Percentiles rank a stretch among this genome's conserved stretches.
These are phyloP conservation scores for Papilionanthe hybrid DNA, from an alignment of 116 monocot species.

Conservation along the genomic window DNA sequence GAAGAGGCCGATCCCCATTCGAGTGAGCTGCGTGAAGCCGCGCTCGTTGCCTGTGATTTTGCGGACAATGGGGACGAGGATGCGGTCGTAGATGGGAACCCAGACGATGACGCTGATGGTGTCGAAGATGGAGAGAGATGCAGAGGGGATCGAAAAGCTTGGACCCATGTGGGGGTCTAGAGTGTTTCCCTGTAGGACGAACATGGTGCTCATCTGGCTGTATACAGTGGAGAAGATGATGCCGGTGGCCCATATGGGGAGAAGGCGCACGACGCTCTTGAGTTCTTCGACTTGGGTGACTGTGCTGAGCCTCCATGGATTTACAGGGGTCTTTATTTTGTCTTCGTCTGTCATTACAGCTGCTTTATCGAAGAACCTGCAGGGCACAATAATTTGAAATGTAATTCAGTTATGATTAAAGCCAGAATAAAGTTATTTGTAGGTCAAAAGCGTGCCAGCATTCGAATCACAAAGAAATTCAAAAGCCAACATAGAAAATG, in stretches of 20 bases:
- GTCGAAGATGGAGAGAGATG: slow-evolving; percentile 58
- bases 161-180: slow-evolving; percentile 57
- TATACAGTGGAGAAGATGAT: slow-evolving; percentile 67
- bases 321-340: background rate
- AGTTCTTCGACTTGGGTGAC: slow-evolving; percentile 84
- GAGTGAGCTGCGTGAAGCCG: slow-evolving; percentile 65
- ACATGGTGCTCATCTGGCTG: slow-evolving; percentile 79
- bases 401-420: background rate
- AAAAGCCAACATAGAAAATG: too few species aligned
- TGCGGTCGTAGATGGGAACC: slow-evolving; percentile 64
- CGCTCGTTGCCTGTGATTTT: slow-evolving; percentile 46
- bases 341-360: slow-evolving; percentile 39
- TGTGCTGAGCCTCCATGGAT: slow-evolving; percentile 61
- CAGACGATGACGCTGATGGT: slow-evolving; percentile 62
- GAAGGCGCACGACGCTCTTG: slow-evolving; percentile 53
- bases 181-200: slow-evolving; percentile 68
- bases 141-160: slow-evolving; percentile 48
- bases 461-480: too few species aligned
- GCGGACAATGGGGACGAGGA: slow-evolving; percentile 51
- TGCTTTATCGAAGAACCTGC: slow-evolving; percentile 63
- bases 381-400: background rate
- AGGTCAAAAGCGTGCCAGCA: too few species aligned
- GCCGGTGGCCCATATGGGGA: slow-evolving; percentile 74
- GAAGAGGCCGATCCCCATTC: slow-evolving; percentile 74
- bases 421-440: too few species aligned